Evolutionary conservation across 73 alveolate species (phyloP), one percentile per base, ranked within the genome.

Genomic region (Paramecium caudatum): DNA sequence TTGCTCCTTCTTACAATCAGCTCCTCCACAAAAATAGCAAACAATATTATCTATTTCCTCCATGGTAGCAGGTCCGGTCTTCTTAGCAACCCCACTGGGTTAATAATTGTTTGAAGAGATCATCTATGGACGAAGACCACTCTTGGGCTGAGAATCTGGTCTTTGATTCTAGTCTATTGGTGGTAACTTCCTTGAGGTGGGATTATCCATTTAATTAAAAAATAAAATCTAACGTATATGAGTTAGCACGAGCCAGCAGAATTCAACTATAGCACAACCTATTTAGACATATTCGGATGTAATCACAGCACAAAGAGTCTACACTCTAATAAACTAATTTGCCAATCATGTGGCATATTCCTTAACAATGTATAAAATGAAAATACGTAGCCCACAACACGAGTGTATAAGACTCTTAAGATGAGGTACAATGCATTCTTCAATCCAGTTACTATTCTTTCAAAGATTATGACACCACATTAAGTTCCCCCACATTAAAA

Each of bases 1-100:
- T 7, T 63, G 41, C 87, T 93, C 96, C 43, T 93, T 86, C 2
- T 70, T 45, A 43, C 96, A 93, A 33, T 45, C 45, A 46, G 36
- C 25, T 17, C 96, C 94, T n/a, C 83, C 83, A 65, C 83, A 65
- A 36, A 65, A 65, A 65, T 65, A 65, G 36, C 83, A 65, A 36
- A 33, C 39, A 10, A 65, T 27, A 55, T 55, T 95, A 94, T 34
- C 96, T 16, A 34, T 27, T 34, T 68, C 37, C 19, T 68, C 39
- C 7, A 68, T 34, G 3, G 84, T 15, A 32, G 61, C 84, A 34
- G 84, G 84, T 10, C 32, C 50, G 34, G 84, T 68, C 34, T 68
- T 68, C 15, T 68, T 68, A 34, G 25, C n/a, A n/a, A n/a, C n/a
- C n/a, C n/a, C n/a, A n/a, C n/a, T n/a, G n/a, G n/a, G n/a, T n/a